Evolutionary conservation across 1,284 basidiomycete species (phyloP).

Genomic region (Leccinum pseudoinsigne): DNA sequence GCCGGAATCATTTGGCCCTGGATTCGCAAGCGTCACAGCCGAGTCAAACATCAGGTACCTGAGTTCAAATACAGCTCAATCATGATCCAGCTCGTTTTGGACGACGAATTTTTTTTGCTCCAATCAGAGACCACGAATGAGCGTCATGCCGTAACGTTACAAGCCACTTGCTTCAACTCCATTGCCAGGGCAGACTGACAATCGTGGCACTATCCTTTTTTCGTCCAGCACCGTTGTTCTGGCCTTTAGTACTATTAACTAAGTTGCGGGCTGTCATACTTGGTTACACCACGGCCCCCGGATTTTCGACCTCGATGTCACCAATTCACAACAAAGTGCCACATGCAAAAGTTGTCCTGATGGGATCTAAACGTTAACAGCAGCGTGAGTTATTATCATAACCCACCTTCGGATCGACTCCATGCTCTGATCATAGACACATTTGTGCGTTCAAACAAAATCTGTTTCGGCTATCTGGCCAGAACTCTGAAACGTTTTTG

Average conservation of each 20-base stretch:
- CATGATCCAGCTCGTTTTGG: background rate
- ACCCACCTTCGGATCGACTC: background rate
- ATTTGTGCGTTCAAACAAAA: background rate
- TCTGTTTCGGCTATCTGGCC: background rate
- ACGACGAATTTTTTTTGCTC: background rate
- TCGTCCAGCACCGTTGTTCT: background rate
- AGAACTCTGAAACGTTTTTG: background rate
- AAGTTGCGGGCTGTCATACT: background rate
- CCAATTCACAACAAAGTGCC: background rate
- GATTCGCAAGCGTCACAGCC: no score
- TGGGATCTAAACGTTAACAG: background rate
- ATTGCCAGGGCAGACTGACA: background rate
- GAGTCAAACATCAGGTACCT: background rate
- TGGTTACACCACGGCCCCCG: background rate
- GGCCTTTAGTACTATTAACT: no score
- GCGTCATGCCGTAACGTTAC: background rate
- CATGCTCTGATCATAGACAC: background rate
- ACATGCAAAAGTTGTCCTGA: background rate
- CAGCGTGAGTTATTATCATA: background rate
- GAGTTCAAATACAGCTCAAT: background rate
- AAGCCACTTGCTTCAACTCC: no score
- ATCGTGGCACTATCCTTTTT: background rate
- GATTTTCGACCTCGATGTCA: background rate
- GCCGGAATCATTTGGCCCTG: background rate
- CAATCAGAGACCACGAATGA: background rate